These are phyloP conservation scores for Chalciporus pseudorubinellus DNA, from an alignment of 768 basidiomycete genomes.

Conservation along the genomic window DNA sequence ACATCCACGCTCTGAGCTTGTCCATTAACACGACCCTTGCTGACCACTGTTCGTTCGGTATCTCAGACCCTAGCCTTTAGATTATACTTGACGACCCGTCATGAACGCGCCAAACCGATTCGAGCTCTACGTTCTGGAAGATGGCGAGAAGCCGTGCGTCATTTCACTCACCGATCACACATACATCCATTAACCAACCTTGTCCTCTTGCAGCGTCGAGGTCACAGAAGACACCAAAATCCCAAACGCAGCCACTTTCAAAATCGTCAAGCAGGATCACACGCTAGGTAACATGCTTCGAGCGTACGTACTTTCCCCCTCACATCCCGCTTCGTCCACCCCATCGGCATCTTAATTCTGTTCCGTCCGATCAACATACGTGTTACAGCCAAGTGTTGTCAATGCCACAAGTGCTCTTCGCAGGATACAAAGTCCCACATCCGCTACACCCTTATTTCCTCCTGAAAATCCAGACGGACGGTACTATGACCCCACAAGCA, in stretches of 20 bases:
- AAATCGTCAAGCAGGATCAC: slow-evolving; percentile 95
- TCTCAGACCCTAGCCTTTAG: too few relatives aligned
- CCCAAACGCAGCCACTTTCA: slow-evolving; percentile 94
- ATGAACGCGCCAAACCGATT: slow-evolving; percentile 97
- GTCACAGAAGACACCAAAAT: slow-evolving; percentile 96
- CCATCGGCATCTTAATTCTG: neutral
- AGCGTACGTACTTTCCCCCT: slow-evolving; percentile 54
- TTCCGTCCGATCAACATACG: slow-evolving; percentile 5
- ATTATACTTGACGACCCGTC: slow-evolving; percentile 4
- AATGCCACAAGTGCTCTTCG: slow-evolving; percentile 87
- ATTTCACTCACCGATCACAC: neutral
- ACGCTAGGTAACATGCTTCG: slow-evolving; percentile 97
- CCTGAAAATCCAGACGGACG: slow-evolving; percentile 95
- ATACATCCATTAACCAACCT: neutral
- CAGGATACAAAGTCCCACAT: slow-evolving; percentile 97
- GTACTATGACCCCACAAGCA: slow-evolving; percentile 74
- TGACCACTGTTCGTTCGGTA: neutral
- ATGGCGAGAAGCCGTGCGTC: slow-evolving; percentile 91
- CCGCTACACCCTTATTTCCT: slow-evolving; percentile 93
- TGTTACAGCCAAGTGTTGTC: slow-evolving; percentile 77
- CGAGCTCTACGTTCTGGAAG: slow-evolving; percentile 88
- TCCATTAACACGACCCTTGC: neutral
- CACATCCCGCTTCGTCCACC: neutral
- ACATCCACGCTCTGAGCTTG: slow-evolving; percentile 43
- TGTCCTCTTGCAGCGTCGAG: slow-evolving; percentile 63